phyloP scores from a whole-genome alignment of 176 grass and related monocot genomes.

The Rhipidocladum racemiflorum region DNA sequence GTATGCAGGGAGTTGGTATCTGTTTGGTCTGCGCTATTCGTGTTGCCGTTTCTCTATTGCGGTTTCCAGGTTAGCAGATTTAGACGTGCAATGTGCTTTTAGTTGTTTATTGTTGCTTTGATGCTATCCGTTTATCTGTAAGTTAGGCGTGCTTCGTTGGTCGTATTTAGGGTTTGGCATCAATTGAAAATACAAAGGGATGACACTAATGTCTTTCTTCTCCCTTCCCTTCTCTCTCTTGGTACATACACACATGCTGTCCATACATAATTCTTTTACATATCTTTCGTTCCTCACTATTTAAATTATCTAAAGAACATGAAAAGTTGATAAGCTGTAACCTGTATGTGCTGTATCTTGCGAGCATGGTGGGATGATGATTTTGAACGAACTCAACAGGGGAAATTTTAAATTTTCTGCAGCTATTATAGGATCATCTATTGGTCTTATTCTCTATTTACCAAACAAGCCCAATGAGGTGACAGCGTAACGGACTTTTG shows the following conservation, averaged over 20 bases:
- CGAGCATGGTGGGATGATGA: not conserved
- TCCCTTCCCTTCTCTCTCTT: not conserved
- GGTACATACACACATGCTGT: not conserved
- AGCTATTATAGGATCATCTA: constrained; percentile 5
- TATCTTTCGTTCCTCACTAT: not conserved
- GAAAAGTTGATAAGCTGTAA: constrained; percentile 5
- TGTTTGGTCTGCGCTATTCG: too few species aligned
- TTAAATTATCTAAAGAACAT: constrained; percentile 7
- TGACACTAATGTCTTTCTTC: not conserved
- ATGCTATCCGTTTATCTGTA: too few species aligned
- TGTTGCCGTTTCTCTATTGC: too few species aligned
- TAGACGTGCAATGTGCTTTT: too few species aligned
- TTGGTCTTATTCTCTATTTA: not conserved
- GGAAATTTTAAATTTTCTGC: not conserved
- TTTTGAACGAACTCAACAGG: not conserved
- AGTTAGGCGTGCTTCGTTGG: too few species aligned
- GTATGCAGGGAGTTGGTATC: too few species aligned
- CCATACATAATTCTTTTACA: constrained; percentile 15
- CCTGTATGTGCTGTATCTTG: not conserved
- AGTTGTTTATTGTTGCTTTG: too few species aligned
- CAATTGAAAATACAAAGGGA: not conserved
- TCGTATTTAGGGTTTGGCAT: not conserved
- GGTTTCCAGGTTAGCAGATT: too few species aligned
- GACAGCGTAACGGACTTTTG: not conserved
- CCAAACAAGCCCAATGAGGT: constrained; percentile 12